phyloP scores from a whole-genome alignment of 495 filamentous ascomycete genomes.

The Aspergillus egyptiacus region DNA sequence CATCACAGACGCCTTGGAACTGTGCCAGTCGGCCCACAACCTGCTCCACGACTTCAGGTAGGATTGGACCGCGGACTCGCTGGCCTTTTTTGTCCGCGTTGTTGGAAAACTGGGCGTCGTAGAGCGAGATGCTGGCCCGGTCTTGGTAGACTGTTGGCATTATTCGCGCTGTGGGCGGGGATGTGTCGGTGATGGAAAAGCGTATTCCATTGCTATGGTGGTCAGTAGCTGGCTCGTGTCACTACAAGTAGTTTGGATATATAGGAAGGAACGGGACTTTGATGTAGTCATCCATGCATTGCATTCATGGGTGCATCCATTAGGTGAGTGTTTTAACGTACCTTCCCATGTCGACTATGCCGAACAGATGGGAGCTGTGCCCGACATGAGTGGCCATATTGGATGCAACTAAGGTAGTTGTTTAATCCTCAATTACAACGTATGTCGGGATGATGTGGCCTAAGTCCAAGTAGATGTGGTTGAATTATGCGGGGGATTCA shows the following conservation, averaged over 20 bases:
- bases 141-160: conserved; percentile 70
- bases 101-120: conserved; percentile 63
- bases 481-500: no score
- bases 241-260: background rate
- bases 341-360: conserved; percentile 71
- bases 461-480: no score
- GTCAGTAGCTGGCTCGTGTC: background rate
- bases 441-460: no score
- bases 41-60: conserved; percentile 48
- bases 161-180: conserved; percentile 59
- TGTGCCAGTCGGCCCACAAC: conserved; percentile 57
- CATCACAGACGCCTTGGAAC: conserved; percentile 64
- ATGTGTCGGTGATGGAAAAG: conserved; percentile 76
- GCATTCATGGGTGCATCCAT: no score
- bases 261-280: background rate
- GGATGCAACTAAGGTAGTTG: no score
- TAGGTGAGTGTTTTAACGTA: conserved; percentile 20
- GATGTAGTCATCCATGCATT: conserved; percentile 10
- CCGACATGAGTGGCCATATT: background rate
- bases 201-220: conserved; percentile 77
- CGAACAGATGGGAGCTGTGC: conserved; percentile 17
- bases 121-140: conserved; percentile 74
- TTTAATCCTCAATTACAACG: no score
- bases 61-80: conserved; percentile 46
- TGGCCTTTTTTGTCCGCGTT: conserved; percentile 13